Evolutionary conservation across 768 basidiomycete genomes (phyloP), one percentile per base, ranked within the genome.

Genomic region (Trametes maxima): DNA sequence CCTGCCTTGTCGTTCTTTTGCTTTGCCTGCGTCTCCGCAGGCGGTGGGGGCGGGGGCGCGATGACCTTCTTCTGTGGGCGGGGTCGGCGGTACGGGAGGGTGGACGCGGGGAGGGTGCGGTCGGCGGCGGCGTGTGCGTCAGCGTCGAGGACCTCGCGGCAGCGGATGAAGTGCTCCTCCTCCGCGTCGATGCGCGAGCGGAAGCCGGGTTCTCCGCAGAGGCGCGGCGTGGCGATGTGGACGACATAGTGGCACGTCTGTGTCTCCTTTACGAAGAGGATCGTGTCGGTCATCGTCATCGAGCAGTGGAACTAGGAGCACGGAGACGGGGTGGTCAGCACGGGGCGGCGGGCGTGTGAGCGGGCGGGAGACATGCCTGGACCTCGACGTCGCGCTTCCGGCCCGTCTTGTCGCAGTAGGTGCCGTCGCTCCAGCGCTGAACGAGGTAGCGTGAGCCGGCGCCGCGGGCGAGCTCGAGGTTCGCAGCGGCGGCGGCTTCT

Each of bases 191-290:
- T 81, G 35, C 79, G 84, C 57, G 91, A 90, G 73, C 84, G 89
- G 79, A 99, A 98, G 12, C 95, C 92, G 17, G 95, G 95, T 68
- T 96, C 89, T 60, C 88, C 85, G 70, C 97, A 98, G 19, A 99
- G 81, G 57, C 94, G 90, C 36, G 97, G 95, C 0, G 96, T 97
- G 73, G 98, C 91, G 59, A 98, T 87, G 65, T 98, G 89, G 52
- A 98, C 80, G 46, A 97, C 87, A 73, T 99, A 98, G 64, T 90
- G 87, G 76, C 97, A 99, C 40, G 92, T 95, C 72, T 90, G 90
- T 37, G 93, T 83, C 79, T 97, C 95, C 73, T 95, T 95, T 70
- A 98, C 87, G 70, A 95, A 89, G 55, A 92, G 82, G 67, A 98
- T 92, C 37, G 84, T 85, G 77, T 98, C 95, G 43, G 91, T 85